These are phyloP conservation scores for Globisporangium megalacanthum DNA, from an alignment of 352 stramenopile genomes.

Conservation along the genomic window DNA sequence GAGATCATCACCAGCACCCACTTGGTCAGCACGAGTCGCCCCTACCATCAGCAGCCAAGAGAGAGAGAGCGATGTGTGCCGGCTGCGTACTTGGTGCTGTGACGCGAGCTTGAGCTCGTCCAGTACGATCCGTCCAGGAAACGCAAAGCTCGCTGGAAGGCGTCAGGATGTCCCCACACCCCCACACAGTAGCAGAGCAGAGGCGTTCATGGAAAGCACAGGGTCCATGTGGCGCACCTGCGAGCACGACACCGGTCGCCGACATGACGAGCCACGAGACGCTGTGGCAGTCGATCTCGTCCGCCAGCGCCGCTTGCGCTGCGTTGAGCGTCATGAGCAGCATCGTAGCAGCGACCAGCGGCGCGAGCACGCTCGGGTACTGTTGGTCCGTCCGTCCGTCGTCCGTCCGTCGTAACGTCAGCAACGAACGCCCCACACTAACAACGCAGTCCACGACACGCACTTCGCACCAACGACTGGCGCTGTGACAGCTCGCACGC, in stretches of 20 bases:
- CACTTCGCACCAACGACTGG: constrained; percentile 20
- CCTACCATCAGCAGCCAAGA: neutral
- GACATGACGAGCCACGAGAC: constrained; percentile 70
- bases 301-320: constrained; percentile 35
- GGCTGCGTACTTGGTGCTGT: constrained; percentile 34
- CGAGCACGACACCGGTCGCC: constrained; percentile 44
- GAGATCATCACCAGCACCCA: constrained; percentile 25
- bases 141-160: constrained; percentile 49
- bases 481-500: constrained; percentile 57
- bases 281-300: constrained; percentile 66
- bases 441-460: neutral
- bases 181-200: too few species aligned
- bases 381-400: constrained; percentile 7
- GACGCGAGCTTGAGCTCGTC: constrained; percentile 55
- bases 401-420: neutral
- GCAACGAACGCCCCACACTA: too few species aligned
- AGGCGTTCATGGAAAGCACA: too few species aligned
- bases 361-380: constrained; percentile 48
- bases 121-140: constrained; percentile 49
- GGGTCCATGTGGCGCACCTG: constrained; percentile 23
- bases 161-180: too few species aligned
- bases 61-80: neutral
- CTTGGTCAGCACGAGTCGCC: too few species aligned
- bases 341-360: constrained; percentile 39
- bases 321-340: constrained; percentile 54